Percentiles rank a stretch among this genome's conserved stretches.
Evolutionary conservation across 2,329 filamentous ascomycete genomes (phyloP).

Genomic region (Colletotrichum graminicola): DNA sequence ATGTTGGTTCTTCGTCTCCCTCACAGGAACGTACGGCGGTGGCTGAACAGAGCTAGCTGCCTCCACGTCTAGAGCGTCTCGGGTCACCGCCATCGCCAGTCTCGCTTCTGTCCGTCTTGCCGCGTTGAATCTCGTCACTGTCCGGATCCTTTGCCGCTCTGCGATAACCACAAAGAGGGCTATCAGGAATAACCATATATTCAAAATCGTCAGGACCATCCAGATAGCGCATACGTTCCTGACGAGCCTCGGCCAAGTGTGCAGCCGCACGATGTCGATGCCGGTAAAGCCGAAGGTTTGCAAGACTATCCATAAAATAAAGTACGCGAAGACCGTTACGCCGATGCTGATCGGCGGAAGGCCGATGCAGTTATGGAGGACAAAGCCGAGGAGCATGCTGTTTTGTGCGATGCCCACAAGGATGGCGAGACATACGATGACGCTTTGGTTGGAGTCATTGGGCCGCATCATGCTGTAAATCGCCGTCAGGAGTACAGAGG

Average conservation of each 20-base stretch:
- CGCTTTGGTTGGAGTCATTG: not conserved
- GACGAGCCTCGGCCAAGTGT: not conserved
- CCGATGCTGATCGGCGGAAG: not conserved
- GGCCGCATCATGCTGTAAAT: not conserved
- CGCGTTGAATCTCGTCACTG: not conserved
- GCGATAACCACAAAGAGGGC: not conserved
- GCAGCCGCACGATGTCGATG: not conserved
- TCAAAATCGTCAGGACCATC: constrained; percentile 11
- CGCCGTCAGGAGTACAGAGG: not conserved
- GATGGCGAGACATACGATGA: not conserved
- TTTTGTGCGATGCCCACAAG: not conserved
- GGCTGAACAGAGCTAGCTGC: not conserved
- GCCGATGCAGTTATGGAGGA: not conserved
- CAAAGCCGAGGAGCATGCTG: not conserved
- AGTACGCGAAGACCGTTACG: constrained; percentile 4
- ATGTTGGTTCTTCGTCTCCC: not conserved
- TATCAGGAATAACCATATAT: not conserved
- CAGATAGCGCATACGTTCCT: constrained; percentile 3
- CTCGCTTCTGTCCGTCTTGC: not conserved
- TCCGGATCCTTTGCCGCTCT: too few relatives aligned
- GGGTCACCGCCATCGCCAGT: not conserved
- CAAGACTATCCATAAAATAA: not conserved
- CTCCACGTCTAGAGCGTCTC: not conserved
- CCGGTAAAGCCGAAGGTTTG: constrained; percentile 3
- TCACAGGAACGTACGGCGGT: not conserved